Percentiles rank a stretch among this genome's conserved stretches.
These are phyloP conservation scores for Tetraselmis chui DNA, from an alignment of 139 green algal species.

Conservation along the genomic window DNA sequence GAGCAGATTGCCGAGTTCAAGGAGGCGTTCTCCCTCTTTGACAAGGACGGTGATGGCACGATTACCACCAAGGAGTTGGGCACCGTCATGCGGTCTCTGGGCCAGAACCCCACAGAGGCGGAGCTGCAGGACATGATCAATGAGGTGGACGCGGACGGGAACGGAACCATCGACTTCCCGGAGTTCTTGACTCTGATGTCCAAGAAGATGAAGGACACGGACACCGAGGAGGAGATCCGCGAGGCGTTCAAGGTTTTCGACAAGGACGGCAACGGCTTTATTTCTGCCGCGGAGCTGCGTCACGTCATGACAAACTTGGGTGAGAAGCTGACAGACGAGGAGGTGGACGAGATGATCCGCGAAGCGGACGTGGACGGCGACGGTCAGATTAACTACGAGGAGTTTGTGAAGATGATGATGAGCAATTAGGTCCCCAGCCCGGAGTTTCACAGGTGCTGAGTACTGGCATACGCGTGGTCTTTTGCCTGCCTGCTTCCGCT, in stretches of 20 bases:
- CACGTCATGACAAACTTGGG: conserved; percentile 98
- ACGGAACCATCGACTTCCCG: conserved; percentile 98
- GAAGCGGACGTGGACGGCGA: conserved; percentile 91
- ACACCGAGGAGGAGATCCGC: conserved; percentile 95
- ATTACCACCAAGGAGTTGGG: conserved; percentile 98
- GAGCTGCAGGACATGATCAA: conserved; percentile 99
- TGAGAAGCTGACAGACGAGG: conserved; percentile 96
- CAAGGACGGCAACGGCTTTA: conserved; percentile 99
- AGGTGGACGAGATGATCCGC: conserved; percentile 97
- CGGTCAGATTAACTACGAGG: conserved; percentile 82
- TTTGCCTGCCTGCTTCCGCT: too few relatives aligned
- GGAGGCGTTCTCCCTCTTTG: conserved; percentile 86
- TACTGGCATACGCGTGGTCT: too few relatives aligned
- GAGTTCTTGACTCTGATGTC: conserved; percentile 99
- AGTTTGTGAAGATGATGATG: conserved; percentile 85
- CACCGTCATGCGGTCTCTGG: conserved; percentile 97
- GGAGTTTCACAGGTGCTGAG: too few relatives aligned
- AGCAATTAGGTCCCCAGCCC: too few relatives aligned
- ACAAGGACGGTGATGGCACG: conserved; percentile 91
- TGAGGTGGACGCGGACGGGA: conserved; percentile 97
- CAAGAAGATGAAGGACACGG: conserved; percentile 96
- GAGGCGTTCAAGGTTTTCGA: conserved; percentile 99
- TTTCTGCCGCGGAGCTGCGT: conserved; percentile 93
- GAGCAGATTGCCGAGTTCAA: conserved; percentile 88
- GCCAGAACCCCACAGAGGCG: conserved; percentile 98